phyloP scores from a whole-genome alignment of 2,329 filamentous ascomycete genomes.

The Daldinia eschscholtzii region DNA sequence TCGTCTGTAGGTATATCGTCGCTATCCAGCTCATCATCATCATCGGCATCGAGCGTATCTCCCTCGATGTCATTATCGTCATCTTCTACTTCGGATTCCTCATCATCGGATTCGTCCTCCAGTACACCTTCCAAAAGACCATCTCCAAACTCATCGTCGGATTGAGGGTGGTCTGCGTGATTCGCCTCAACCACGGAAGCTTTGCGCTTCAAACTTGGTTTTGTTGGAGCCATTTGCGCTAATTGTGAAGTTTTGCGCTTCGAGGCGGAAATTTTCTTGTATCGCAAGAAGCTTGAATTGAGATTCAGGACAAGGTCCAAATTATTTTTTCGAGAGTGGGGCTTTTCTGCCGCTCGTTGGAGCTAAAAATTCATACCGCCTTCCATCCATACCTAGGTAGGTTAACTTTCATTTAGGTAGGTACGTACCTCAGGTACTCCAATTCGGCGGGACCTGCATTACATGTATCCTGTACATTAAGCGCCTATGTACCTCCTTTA shows the following conservation, averaged over 20 bases:
- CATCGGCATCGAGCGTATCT: constrained; percentile 56
- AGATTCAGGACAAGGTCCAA: constrained; percentile 20
- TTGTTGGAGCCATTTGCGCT: constrained; percentile 56
- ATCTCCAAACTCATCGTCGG: constrained; percentile 71
- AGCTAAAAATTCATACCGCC: constrained; percentile 32
- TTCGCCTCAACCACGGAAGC: constrained; percentile 67
- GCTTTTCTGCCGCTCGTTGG: constrained; percentile 34
- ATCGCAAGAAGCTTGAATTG: constrained; percentile 18
- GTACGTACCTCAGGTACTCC: too few species aligned
- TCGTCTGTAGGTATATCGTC: constrained; percentile 59
- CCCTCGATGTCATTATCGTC: constrained; percentile 62
- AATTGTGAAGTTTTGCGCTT: constrained; percentile 26
- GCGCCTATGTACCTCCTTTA: not conserved
- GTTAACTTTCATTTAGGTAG: not conserved
- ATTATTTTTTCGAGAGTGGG: constrained; percentile 41
- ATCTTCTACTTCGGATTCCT: constrained; percentile 54
- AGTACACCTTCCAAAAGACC: constrained; percentile 68
- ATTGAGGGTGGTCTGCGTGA: constrained; percentile 63
- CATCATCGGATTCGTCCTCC: constrained; percentile 69
- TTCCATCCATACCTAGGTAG: constrained; percentile 21
- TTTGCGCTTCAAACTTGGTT: constrained; percentile 73
- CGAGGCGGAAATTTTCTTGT: constrained; percentile 26
- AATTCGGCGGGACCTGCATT: too few species aligned
- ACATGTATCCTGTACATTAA: too few species aligned
- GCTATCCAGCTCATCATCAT: constrained; percentile 55